Evolutionary conservation across 768 basidiomycete genomes (phyloP), one percentile per base, ranked within the genome.

Genomic region (Tylopilus vinaceipallidus): DNA sequence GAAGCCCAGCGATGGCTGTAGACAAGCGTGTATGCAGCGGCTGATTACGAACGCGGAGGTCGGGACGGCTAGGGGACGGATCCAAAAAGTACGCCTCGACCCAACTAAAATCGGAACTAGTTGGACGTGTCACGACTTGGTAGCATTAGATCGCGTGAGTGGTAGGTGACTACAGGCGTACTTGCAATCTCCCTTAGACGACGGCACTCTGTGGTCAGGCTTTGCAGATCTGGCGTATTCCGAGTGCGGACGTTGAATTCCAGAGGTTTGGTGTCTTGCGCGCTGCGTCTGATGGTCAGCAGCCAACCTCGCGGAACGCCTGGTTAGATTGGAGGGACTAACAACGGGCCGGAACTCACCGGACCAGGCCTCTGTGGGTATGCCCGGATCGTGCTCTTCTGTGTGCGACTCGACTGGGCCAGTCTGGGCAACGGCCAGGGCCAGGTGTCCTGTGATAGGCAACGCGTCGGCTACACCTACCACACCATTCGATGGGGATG

Each of bases 21-120:
- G 88, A 86, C 20, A 91, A 73, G 10, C 77, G 78, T 8, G 68
- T 60, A 49, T 78, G 69, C n/a, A 84, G 56, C 1, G 82, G 78
- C 51, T 67, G 69, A 39, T 65, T 73, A 6, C 70, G 63, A 35
- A 72, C 39, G 16, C 86, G 80, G 20, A 91, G 69, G 67, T 90
- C 86, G 42, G 48, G 32, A 17, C 50, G 44, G 41, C 39, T 39
- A 36, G 54, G 60, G 6, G 47, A 30, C 6, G 35, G 17, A 6
- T 48, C 40, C 19, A 42, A 40, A 12, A 54, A 2, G 38, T 65
- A 65, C 2, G 38, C 19, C 17, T 53, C 47, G 10, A 58, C 12
- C 64, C 64, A 65, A 12, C 50, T 2, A 30, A 66, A 57, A 45
- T 57, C 62, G 14, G 33, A n/a, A 9, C 16, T 12, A 5, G 6